phyloP scores from a whole-genome alignment of 75 land plant genomes.

The Sequoia sempervirens region DNA sequence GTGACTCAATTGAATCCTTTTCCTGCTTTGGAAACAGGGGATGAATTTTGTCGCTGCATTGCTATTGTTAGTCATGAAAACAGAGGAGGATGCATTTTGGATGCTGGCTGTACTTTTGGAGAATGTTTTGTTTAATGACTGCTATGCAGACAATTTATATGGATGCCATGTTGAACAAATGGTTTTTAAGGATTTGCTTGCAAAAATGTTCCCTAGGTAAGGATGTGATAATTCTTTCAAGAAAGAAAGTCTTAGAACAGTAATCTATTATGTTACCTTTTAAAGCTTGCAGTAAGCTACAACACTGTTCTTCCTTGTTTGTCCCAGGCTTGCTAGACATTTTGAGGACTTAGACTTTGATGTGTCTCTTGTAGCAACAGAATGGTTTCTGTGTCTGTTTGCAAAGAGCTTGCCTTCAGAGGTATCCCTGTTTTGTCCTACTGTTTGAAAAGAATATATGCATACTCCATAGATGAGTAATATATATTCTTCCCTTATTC shows the following conservation, averaged over 20 bases:
- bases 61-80: constrained; percentile 46
- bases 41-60: constrained; percentile 45
- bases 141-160: constrained; percentile 37
- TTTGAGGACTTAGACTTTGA: constrained; percentile 41
- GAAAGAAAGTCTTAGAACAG: background rate
- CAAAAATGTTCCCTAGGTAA: constrained; percentile 37
- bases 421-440: constrained; percentile 14
- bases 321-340: constrained; percentile 30
- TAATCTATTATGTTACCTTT: background rate
- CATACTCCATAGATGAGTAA: background rate
- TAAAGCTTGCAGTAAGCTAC: background rate
- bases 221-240: background rate
- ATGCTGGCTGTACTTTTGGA: constrained; percentile 51
- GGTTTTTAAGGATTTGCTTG: constrained; percentile 40
- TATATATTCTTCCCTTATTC: background rate
- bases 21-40: constrained; percentile 21
- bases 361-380: constrained; percentile 46
- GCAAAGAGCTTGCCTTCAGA: constrained; percentile 52
- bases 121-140: constrained; percentile 37
- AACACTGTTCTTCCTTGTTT: background rate
- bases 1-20: background rate
- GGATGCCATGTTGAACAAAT: constrained; percentile 52
- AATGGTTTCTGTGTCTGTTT: constrained; percentile 52
- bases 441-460: background rate
- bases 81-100: constrained; percentile 54